phyloP scores from a whole-genome alignment of 2,329 filamentous ascomycete genomes.

The Paecilomyces formosus region DNA sequence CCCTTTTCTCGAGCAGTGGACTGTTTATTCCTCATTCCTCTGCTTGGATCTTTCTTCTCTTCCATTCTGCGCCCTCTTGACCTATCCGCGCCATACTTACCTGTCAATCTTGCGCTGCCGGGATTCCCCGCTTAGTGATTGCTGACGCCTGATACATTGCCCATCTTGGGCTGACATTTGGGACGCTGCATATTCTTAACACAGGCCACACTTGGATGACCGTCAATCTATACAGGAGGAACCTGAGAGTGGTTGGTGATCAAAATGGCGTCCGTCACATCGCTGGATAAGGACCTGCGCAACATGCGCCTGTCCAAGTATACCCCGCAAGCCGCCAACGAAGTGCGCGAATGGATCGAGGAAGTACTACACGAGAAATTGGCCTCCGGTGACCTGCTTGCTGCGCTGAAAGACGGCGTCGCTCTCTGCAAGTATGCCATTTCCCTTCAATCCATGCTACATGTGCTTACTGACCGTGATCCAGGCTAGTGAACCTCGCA shows the following conservation, averaged over 20 bases:
- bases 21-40: neutral
- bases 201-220: neutral
- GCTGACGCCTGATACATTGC: neutral
- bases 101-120: neutral
- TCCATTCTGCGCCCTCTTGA: neutral
- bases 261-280: conserved; percentile 84
- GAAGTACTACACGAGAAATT: conserved; percentile 67
- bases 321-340: conserved; percentile 81
- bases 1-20: neutral
- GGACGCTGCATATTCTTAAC: neutral
- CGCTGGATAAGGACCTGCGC: conserved; percentile 91
- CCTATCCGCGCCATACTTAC: neutral
- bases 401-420: conserved; percentile 81
- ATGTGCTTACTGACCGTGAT: conserved; percentile 16
- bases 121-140: neutral
- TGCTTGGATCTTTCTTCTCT: neutral
- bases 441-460: neutral
- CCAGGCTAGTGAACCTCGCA: conserved; percentile 72
- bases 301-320: conserved; percentile 88
- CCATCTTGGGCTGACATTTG: neutral
- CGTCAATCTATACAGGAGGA: neutral
- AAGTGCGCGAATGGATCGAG: conserved; percentile 82
- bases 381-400: conserved; percentile 67
- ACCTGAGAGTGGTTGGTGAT: neutral
- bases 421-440: conserved; percentile 75